Percentiles rank a stretch among this genome's conserved stretches.
These are phyloP conservation scores for Davidsoniella neocaledoniae DNA, from an alignment of 2,329 filamentous ascomycete genomes.

Conservation along the genomic window DNA sequence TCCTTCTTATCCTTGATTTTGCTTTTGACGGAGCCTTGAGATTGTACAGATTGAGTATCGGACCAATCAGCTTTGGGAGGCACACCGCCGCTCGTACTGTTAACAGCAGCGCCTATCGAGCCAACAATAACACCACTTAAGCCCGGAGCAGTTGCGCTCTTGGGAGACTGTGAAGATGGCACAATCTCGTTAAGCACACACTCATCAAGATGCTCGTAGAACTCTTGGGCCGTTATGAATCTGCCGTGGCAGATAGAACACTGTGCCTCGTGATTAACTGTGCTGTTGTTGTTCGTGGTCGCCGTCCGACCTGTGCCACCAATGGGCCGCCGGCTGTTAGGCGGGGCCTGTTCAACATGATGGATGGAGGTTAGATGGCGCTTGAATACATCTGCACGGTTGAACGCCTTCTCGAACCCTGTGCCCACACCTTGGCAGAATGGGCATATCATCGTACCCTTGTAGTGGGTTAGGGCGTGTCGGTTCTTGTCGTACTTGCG, in stretches of 20 bases:
- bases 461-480: conserved; percentile 92
- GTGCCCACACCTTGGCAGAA: conserved; percentile 85
- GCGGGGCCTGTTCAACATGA: conserved; percentile 82
- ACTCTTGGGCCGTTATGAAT: conserved; percentile 80
- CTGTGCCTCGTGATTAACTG: conserved; percentile 35
- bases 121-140: background rate
- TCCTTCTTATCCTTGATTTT: conserved; percentile 9
- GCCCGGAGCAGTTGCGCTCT: background rate
- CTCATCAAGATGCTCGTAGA: conserved; percentile 84
- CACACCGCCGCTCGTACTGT: background rate
- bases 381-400: conserved; percentile 94
- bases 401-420: conserved; percentile 85
- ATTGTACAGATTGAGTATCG: conserved; percentile 5
- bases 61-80: background rate
- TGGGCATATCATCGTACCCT: conserved; percentile 93
- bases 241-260: conserved; percentile 75
- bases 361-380: conserved; percentile 85
- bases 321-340: conserved; percentile 66
- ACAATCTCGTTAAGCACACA: conserved; percentile 44
- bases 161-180: conserved; percentile 17
- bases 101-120: background rate
- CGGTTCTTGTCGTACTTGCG: conserved; percentile 97
- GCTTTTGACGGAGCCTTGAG: conserved; percentile 5
- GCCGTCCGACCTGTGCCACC: conserved; percentile 13
- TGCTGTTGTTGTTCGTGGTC: conserved; percentile 13